Base-by-base conservation (phyloP, 179 eudicot genomes). In the Spergularia azorica region DNA sequence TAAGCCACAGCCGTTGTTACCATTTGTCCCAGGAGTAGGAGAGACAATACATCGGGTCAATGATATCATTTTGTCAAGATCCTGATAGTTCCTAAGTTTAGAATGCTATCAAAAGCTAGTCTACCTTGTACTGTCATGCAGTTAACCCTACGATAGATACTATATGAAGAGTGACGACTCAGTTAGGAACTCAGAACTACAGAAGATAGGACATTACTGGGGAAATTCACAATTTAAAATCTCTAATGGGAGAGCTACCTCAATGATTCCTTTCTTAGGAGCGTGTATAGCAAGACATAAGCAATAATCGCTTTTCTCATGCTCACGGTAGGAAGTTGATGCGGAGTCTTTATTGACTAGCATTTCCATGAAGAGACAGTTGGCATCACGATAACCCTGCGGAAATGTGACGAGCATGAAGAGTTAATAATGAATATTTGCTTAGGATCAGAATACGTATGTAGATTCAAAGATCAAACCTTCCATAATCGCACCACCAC, bases 361-460 rank as follows among this genome's bases (percentile, higher is more conserved):
- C 91, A 94, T 91, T 88, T 95, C 99, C 88, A 91, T 86, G 70
- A 95, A 95, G 60, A 95, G 86, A 82, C 99, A 95, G 80, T 79
- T 85, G 54, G 99, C 98, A 76, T 95, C 97, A 63, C 99, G 96
- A 79, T 95, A 95, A 63, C 99, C 98, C 99, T 95, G 84, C 75
- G 61, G 68, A 76, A 75, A 26, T 8, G 63, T 36, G 59, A 16
- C 73, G 38, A 72, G 54, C 41, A 61, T 55, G 56, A 67, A 50
- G 52, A 16, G 43, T 57, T 57, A 39, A 21, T 51, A 51, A 21
- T 51, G 11, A 26, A 16, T 26, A 6, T 20, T 70, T 2, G 10
- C 4, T 10, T 5, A 36, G 26, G 10, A 56, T 0, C 62, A 13
- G 55, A 16, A 26, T 0, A 36, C 5, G 39, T 17, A 32, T 58